phyloP scores from a whole-genome alignment of 345 rosid species.

The Hibiscus mutabilis region DNA sequence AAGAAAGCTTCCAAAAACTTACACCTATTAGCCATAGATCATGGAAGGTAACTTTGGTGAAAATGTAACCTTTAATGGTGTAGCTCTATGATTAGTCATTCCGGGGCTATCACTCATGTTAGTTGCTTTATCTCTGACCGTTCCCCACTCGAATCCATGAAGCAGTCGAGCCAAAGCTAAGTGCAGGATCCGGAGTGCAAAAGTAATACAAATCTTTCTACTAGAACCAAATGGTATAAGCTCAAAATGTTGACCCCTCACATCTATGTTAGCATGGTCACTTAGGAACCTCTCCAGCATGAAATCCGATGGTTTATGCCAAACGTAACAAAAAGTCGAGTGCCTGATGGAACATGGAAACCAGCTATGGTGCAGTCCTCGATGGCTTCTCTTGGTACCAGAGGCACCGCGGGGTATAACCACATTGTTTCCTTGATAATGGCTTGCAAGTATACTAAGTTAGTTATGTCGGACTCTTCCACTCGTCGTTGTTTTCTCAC shows the following conservation, averaged over 20 bases:
- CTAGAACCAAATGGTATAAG: slow-evolving; percentile 1
- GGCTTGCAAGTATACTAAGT: neutral
- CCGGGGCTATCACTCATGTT: slow-evolving; percentile 40
- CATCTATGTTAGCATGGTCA: neutral
- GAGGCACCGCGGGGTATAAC: neutral
- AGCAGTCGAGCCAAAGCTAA: slow-evolving; percentile 25
- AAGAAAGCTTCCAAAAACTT: too few species aligned
- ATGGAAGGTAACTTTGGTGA: slow-evolving; percentile 31
- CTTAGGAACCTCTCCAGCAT: neutral
- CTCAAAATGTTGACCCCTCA: neutral
- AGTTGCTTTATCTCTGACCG: slow-evolving; percentile 12
- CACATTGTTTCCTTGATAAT: neutral
- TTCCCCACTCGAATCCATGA: slow-evolving; percentile 25
- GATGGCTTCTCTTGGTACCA: neutral
- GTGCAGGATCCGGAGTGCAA: slow-evolving; percentile 35
- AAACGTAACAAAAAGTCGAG: neutral
- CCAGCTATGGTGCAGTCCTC: neutral
- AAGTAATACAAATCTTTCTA: slow-evolving; percentile 12
- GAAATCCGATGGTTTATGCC: neutral
- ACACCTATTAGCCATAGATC: neutral
- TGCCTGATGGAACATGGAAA: neutral
- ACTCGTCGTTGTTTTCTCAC: neutral
- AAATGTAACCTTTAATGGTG: slow-evolving; percentile 36
- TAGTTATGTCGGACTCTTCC: neutral
- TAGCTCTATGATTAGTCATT: slow-evolving; percentile 34